These are phyloP conservation scores for Fusarium xylarioides DNA, from an alignment of 2,329 filamentous ascomycete genomes.

Conservation along the genomic window DNA sequence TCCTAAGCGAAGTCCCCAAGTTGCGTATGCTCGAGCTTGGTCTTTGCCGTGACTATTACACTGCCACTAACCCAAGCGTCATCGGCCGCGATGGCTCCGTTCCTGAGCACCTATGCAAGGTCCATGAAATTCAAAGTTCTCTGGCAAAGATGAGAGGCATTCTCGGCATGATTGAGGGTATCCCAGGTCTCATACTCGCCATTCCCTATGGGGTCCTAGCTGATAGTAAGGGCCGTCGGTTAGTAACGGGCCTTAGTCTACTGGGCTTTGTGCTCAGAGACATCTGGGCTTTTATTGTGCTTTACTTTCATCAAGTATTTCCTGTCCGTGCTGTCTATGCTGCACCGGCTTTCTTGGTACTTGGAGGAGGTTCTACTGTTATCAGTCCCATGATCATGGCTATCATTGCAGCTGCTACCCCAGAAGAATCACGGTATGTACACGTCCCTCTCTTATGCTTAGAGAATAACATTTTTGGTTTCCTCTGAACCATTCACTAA, in stretches of 20 bases:
- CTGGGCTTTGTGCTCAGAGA: background rate
- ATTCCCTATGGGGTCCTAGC: background rate
- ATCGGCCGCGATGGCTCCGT: background rate
- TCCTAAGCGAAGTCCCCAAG: background rate
- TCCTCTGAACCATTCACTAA: no score
- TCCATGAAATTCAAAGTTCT: background rate
- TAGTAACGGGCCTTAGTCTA: background rate
- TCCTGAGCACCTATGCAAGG: background rate
- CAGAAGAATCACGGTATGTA: background rate
- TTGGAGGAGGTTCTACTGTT: background rate
- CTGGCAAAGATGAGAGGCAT: background rate
- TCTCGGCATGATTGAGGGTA: background rate
- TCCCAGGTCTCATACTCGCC: background rate
- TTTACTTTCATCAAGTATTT: background rate
- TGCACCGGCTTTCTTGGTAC: background rate
- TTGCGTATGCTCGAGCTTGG: background rate
- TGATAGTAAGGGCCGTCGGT: background rate
- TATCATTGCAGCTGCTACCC: background rate
- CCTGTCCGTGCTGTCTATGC: background rate
- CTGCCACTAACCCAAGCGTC: background rate
- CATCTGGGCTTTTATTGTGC: background rate
- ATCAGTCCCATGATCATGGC: conserved; percentile 3
- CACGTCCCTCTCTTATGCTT: background rate
- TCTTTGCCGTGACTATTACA: background rate
- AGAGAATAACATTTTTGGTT: no score